Base-by-base conservation (phyloP, 306 rosid genomes). In the Cyamopsis tetragonoloba region DNA sequence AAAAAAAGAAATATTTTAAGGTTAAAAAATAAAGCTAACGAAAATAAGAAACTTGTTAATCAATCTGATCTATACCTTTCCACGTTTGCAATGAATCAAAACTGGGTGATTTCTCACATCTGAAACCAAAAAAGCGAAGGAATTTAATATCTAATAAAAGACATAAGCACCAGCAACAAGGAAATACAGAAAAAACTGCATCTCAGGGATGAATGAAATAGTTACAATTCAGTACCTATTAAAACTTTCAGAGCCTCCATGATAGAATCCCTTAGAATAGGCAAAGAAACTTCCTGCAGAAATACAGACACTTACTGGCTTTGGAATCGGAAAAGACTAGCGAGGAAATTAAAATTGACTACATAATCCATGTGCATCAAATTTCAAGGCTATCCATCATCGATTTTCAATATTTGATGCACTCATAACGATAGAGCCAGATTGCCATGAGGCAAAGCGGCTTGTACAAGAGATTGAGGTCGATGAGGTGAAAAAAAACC, bases 171-270 rank as follows among this genome's bases (percentile, higher is more conserved):
- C 9, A 17, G 56, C 11, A 56, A 20, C 31, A 61, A 10, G 47
- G 11, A 10, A 3, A 23, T 13, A 31, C 42, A 41, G 18, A 14
- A 74, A 63, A 44, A 14, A 26, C 0, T 26, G 26, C 59, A 66
- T 43, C n/a, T 3, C 24, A 38, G n/a, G 19, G 18, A 27, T 27
- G 19, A 48, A 48, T 56, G 18, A 42, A 6, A 66, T 22, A 6
- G 26, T 13, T 11, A 22, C 1, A 24, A 53, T 7, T 44, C 39
- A 27, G 39, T 87, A 89, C 98, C 98, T 39, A 86, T 75, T 49
- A 91, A 79, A 64, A 91, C 71, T 80, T 79, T 82, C 79, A 91
- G 79, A 19, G 98, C 96, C 47, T 83, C 88, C 81, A 85, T 82
- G 66, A 91, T 85, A 9, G 90, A 78, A 66, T 79, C 88, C 64